These are phyloP conservation scores for Anthostomella pinea DNA, from an alignment of 2,329 filamentous ascomycete genomes.

Conservation along the genomic window DNA sequence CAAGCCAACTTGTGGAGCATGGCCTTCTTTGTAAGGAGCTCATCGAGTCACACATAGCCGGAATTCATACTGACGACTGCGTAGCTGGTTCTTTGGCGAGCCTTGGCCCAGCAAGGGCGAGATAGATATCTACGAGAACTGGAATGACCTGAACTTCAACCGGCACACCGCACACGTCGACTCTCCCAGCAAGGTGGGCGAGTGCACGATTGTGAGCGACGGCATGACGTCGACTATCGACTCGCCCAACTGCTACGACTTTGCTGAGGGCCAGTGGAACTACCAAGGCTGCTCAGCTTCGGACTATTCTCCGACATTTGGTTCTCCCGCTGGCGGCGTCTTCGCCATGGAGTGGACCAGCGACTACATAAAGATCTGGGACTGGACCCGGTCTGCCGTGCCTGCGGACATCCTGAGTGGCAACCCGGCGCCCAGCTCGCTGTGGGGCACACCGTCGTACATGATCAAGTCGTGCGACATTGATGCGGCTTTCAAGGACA, in stretches of 20 bases:
- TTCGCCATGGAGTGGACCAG: conserved; percentile 60
- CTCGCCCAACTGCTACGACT: conserved; percentile 41
- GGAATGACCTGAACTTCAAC: conserved; percentile 55
- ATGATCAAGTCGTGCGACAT: conserved; percentile 26
- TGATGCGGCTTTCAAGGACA: conserved; percentile 27
- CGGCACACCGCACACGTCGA: conserved; percentile 58
- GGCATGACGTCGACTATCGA: conserved; percentile 31
- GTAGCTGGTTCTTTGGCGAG: conserved; percentile 47
- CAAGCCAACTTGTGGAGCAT: conserved; percentile 61
- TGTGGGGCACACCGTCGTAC: conserved; percentile 28
- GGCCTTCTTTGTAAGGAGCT: conserved; percentile 62
- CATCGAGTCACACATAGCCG: not conserved
- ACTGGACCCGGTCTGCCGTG: conserved; percentile 56
- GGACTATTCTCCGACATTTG: conserved; percentile 40
- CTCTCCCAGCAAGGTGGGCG: conserved; percentile 27
- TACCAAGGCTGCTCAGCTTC: conserved; percentile 41
- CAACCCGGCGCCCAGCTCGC: conserved; percentile 21
- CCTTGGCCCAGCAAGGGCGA: conserved; percentile 62
- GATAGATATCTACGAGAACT: conserved; percentile 67
- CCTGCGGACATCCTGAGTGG: conserved; percentile 53
- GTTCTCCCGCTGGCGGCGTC: conserved; percentile 36
- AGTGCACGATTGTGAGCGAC: conserved; percentile 32
- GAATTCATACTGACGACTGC: conserved; percentile 1
- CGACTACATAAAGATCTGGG: conserved; percentile 60
- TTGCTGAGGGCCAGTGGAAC: conserved; percentile 30